These are phyloP conservation scores for Triangularia setosa DNA, from an alignment of 2,329 filamentous ascomycete species.

Conservation along the genomic window DNA sequence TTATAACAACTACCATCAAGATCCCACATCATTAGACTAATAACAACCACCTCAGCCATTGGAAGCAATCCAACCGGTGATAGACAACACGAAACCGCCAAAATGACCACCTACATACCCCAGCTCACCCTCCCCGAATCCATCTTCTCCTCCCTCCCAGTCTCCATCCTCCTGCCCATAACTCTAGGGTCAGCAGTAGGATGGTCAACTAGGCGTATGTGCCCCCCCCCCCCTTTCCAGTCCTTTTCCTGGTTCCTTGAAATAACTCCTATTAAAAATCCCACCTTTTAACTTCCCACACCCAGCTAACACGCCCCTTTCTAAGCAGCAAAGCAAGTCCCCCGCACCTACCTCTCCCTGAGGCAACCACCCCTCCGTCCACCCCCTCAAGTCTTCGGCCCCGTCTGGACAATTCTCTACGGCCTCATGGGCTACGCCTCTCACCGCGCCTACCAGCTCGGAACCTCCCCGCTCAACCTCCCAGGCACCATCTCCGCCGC, in stretches of 20 bases:
- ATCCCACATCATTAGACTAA: not conserved
- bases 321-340: conserved; percentile 51
- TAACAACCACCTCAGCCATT: not conserved
- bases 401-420: conserved; percentile 64
- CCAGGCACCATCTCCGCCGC: conserved; percentile 51
- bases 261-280: too few species aligned
- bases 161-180: conserved; percentile 72
- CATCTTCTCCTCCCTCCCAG: conserved; percentile 68
- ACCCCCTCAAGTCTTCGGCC: conserved; percentile 59
- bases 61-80: not conserved
- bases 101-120: conserved; percentile 78
- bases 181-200: conserved; percentile 70
- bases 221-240: conserved; percentile 1
- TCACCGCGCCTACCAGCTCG: conserved; percentile 67
- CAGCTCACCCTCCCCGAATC: conserved; percentile 68
- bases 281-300: too few species aligned
- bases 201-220: conserved; percentile 61
- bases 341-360: conserved; percentile 57
- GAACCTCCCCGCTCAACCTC: conserved; percentile 54
- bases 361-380: conserved; percentile 64
- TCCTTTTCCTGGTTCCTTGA: too few species aligned
- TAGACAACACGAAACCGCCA: conserved; percentile 24
- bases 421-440: conserved; percentile 84
- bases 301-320: conserved; percentile 1
- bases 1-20: not conserved